These are phyloP conservation scores for Acer negundo DNA, from an alignment of 345 rosid genomes.

Conservation along the genomic window DNA sequence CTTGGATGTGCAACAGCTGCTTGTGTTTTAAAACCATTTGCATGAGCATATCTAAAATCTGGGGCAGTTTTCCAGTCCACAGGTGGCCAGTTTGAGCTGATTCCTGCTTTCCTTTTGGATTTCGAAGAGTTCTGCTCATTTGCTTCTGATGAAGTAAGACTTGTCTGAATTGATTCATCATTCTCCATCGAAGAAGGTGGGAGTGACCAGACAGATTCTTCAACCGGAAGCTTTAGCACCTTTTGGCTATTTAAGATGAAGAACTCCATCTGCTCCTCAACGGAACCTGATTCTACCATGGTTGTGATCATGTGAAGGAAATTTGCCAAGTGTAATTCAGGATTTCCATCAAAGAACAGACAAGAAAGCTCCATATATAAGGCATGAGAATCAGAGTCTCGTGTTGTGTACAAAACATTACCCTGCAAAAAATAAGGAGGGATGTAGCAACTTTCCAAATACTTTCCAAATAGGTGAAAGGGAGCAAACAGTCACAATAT, in stretches of 20 bases:
- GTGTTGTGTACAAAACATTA: conserved; percentile 60
- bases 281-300: conserved; percentile 71
- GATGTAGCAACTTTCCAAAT: neutral
- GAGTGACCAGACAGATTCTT: conserved; percentile 68
- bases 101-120: conserved; percentile 47
- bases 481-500: neutral
- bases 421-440: conserved; percentile 52
- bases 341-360: conserved; percentile 63
- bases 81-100: conserved; percentile 68
- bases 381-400: conserved; percentile 60
- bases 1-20: conserved; percentile 25
- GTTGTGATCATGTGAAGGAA: conserved; percentile 84
- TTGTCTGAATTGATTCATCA: conserved; percentile 16
- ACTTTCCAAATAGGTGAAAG: neutral
- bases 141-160: conserved; percentile 18
- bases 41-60: conserved; percentile 39
- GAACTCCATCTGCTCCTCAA: conserved; percentile 66
- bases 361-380: conserved; percentile 79
- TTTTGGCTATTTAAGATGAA: conserved; percentile 79
- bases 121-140: conserved; percentile 24
- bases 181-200: conserved; percentile 28
- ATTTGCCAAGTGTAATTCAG: conserved; percentile 79
- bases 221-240: conserved; percentile 62
- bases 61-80: conserved; percentile 70
- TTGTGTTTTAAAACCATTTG: conserved; percentile 41